Conservation (phyloP, 2,329 filamentous ascomycete species). For the Fusarium irregulare region DNA sequence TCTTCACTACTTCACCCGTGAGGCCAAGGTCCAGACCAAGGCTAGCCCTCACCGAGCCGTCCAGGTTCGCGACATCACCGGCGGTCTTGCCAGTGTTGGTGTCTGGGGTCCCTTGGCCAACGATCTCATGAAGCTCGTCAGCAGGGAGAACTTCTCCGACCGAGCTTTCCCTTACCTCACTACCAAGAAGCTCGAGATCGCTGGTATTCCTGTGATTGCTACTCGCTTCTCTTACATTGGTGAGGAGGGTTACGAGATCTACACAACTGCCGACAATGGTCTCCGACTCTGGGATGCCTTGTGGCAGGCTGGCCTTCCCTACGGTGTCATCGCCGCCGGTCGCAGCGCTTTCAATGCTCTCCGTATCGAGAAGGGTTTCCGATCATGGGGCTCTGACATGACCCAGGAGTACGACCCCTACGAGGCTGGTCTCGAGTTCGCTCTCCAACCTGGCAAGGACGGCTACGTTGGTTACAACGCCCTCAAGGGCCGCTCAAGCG, state of each 20-base stretch:
- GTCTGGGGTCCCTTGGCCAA: constrained; percentile 70
- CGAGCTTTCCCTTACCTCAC: constrained; percentile 62
- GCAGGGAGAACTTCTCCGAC: constrained; percentile 58
- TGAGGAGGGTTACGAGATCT: constrained; percentile 72
- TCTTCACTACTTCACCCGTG: constrained; percentile 63
- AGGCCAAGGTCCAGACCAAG: constrained; percentile 62
- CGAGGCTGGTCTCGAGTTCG: constrained; percentile 66
- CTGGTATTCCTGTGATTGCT: constrained; percentile 66
- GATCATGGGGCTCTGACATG: constrained; percentile 68
- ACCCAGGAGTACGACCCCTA: constrained; percentile 70
- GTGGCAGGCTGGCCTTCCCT: constrained; percentile 63
- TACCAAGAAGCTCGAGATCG: constrained; percentile 61
- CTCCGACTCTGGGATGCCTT: constrained; percentile 68
- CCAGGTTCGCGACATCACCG: constrained; percentile 68
- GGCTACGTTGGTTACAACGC: constrained; percentile 65
- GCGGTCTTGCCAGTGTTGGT: constrained; percentile 69
- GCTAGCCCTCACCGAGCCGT: constrained; percentile 56
- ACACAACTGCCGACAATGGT: constrained; percentile 69
- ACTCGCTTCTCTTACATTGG: constrained; percentile 70
- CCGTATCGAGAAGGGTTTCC: constrained; percentile 69
- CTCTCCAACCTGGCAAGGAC: constrained; percentile 60
- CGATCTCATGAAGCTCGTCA: constrained; percentile 61
- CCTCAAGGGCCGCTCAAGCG: constrained; percentile 55
- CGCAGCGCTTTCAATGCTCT: constrained; percentile 68
- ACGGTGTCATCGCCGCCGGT: constrained; percentile 69